Percentiles rank a stretch among this genome's conserved stretches.
Evolutionary conservation across 345 rosid species (phyloP).

Genomic region (Syzygium aqueum): DNA sequence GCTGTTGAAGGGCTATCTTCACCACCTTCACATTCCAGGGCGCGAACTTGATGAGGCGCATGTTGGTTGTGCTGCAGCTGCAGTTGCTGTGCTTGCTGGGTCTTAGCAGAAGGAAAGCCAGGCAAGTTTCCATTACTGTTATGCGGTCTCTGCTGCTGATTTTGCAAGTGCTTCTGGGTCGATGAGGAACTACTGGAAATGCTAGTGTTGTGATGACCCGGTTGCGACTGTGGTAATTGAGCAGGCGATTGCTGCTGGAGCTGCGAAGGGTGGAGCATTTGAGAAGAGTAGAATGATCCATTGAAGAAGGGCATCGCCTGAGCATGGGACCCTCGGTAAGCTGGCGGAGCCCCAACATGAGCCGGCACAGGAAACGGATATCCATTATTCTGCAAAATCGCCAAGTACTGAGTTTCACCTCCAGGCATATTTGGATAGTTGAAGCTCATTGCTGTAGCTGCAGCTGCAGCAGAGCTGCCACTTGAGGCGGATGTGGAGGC

Average conservation of each 20-base stretch:
- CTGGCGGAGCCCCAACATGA: conserved; percentile 68
- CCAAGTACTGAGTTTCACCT: conserved; percentile 84
- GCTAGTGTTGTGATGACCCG: conserved; percentile 60
- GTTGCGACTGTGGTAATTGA: conserved; percentile 55
- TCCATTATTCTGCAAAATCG: conserved; percentile 73
- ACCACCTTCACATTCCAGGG: conserved; percentile 46
- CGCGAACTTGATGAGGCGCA: conserved; percentile 49
- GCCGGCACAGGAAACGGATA: conserved; percentile 83
- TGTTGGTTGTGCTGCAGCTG: conserved; percentile 53
- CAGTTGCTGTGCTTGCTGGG: conserved; percentile 43
- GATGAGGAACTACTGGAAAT: conserved; percentile 65
- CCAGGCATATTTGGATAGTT: conserved; percentile 73
- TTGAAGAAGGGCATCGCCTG: conserved; percentile 75
- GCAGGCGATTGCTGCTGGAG: conserved; percentile 40
- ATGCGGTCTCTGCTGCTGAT: conserved; percentile 58
- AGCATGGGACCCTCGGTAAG: conserved; percentile 64
- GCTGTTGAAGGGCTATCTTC: conserved; percentile 84
- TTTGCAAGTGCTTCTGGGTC: conserved; percentile 77
- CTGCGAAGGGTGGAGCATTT: conserved; percentile 74
- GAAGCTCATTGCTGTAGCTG: conserved; percentile 70
- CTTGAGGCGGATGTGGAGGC: conserved; percentile 30
- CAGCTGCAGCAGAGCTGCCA: conserved; percentile 41
- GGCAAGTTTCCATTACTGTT: conserved; percentile 44
- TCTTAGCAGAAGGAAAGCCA: conserved; percentile 54
- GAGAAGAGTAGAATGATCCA: conserved; percentile 86